Base-by-base conservation (phyloP, 148 eudicot species). In the Rhododendron vialii region DNA sequence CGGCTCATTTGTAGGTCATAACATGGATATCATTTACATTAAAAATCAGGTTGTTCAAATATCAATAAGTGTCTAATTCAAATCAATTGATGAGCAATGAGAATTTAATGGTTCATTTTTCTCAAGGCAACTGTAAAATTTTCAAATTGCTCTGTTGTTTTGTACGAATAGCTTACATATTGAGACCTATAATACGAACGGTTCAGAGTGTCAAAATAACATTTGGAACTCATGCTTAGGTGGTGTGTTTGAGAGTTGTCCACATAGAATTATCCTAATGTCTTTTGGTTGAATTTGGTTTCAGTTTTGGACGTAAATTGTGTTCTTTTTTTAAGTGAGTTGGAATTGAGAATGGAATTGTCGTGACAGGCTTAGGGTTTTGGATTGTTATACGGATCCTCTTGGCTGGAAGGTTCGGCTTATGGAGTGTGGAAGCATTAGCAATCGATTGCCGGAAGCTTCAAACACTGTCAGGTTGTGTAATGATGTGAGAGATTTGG, bases 371-470 rank as follows among this genome's bases (percentile, higher is more conserved):
- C 51, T 95, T 84, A 86, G 87, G 90, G 89, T 96, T 86, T 84
- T 95, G 90, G 98, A 96, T 87, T 93, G 98, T 85, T 93, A 92
- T 86, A 82, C 95, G 71, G 98, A 96, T 88, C 98, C 98, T 50
- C 92, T 95, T 33, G 95, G 98, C 45, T 96, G 98, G 98, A 95
- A 94, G 89, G 90, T 87, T 82, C 90, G 78, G 88, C 95, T 94
- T 59, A 87, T 83, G 87, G 92, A 92, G 89, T 85, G 85, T 83
- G 94, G 95, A 84, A 80, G 50, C 53, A 90, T 93, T 75, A 74
- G 78, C 7, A 90, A 84, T 81, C 83, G 38, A 41, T 85, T 59
- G 22, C 41, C 88, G 8, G 90, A 88, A 82, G 89, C 89, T 80
- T 87, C 91, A 69, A 53, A 38, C 17, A 85, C 75, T 45, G 88